phyloP scores from a whole-genome alignment of 2,329 filamentous ascomycete species.

The Chaetomium strumarium region DNA sequence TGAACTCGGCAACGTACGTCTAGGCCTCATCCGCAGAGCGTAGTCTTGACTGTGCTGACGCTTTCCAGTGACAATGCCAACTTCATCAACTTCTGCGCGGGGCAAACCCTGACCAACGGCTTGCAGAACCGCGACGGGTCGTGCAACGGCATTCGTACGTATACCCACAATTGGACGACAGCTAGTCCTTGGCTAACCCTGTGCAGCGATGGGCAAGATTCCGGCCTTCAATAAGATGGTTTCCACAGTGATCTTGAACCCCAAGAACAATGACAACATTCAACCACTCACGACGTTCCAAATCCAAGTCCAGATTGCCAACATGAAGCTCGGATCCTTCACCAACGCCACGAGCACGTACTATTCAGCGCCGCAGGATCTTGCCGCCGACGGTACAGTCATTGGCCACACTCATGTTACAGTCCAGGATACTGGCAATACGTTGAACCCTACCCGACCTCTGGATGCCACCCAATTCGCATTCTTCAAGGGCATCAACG shows the following conservation, averaged over 20 bases:
- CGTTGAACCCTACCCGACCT: conserved; percentile 44
- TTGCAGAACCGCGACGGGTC: conserved; percentile 52
- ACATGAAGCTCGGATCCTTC: conserved; percentile 53
- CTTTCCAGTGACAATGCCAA: conserved; percentile 48
- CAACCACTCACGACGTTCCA: conserved; percentile 44
- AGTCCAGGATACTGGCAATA: conserved; percentile 49
- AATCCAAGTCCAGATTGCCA: conserved; percentile 43
- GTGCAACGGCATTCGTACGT: conserved; percentile 58
- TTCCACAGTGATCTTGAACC: conserved; percentile 48
- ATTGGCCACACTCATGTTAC: conserved; percentile 59
- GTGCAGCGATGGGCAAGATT: conserved; percentile 53
- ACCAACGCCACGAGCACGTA: conserved; percentile 56
- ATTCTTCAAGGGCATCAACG: conserved; percentile 65
- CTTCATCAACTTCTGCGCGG: conserved; percentile 60
- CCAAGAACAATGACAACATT: conserved; percentile 46
- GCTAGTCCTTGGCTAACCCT: conserved; percentile 18
- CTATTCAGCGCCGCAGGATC: conserved; percentile 54
- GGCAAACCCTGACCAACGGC: conserved; percentile 54
- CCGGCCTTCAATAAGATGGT: conserved; percentile 52
- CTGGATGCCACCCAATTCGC: conserved; percentile 49
- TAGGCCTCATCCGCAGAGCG: not conserved
- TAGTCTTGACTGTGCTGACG: not conserved
- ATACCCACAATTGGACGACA: too few relatives aligned
- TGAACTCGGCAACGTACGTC: conserved; percentile 47
- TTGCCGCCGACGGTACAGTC: conserved; percentile 44